Conservation (phyloP, 352 stramenopile species). For the Phytophthora hybrid region DNA sequence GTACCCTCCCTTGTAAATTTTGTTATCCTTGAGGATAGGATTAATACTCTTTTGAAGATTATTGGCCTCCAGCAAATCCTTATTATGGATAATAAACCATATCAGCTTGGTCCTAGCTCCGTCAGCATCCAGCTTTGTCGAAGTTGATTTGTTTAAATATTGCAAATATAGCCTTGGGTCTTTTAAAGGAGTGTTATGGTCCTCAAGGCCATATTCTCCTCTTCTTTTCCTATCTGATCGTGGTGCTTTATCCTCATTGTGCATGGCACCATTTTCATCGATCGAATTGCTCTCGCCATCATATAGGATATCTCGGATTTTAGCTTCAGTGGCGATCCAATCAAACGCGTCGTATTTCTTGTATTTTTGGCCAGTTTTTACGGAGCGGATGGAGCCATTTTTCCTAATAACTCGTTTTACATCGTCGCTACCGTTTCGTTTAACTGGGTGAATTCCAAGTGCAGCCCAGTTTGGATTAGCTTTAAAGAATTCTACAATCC, state of each 20-base stretch:
- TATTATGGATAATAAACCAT: neutral
- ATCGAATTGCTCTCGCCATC: slow-evolving; percentile 18
- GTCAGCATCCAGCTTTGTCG: neutral
- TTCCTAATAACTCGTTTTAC: slow-evolving; percentile 2
- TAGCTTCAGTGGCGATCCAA: slow-evolving; percentile 9
- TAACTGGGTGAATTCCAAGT: slow-evolving; percentile 10
- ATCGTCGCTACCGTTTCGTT: neutral
- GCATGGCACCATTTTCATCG: slow-evolving; percentile 15
- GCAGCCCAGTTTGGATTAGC: slow-evolving; percentile 7
- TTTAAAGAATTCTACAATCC: neutral
- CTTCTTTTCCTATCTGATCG: neutral
- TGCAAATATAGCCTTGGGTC: neutral
- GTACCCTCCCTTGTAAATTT: neutral
- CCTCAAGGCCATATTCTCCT: neutral
- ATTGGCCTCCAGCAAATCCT: neutral
- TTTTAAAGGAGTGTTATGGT: neutral
- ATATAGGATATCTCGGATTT: slow-evolving; percentile 7
- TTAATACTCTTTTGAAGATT: neutral
- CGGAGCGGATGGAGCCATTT: neutral
- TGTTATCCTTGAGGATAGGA: neutral
- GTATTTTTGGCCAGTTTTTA: slow-evolving; percentile 4
- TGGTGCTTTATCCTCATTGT: slow-evolving; percentile 1
- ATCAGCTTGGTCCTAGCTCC: neutral
- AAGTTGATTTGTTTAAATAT: neutral
- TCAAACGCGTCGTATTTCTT: slow-evolving; percentile 5